Evolutionary conservation across 768 basidiomycete species (phyloP).

Genomic region (Macrolepiota albuminosa): DNA sequence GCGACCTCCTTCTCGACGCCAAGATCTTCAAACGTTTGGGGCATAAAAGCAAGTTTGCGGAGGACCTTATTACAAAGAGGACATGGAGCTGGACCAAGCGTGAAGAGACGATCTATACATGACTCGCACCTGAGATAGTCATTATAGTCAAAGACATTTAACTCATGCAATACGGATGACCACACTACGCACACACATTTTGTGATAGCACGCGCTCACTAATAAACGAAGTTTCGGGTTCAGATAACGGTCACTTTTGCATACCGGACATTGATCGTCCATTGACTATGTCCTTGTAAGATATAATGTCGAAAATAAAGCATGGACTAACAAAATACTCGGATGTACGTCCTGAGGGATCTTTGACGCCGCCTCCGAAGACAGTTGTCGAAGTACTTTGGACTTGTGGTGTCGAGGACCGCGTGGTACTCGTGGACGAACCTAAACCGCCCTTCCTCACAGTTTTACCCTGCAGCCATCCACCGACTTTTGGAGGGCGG

Average conservation of each 20-base stretch:
- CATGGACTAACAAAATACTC: constrained; percentile 67
- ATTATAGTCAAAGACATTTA: background rate
- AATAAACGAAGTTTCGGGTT: constrained; percentile 92
- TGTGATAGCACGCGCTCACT: constrained; percentile 97
- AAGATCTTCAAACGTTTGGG: constrained; percentile 92
- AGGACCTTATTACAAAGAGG: constrained; percentile 87
- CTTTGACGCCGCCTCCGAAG: constrained; percentile 83
- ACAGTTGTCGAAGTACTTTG: constrained; percentile 71
- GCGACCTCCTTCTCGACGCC: constrained; percentile 93
- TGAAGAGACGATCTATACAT: constrained; percentile 95
- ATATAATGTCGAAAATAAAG: background rate
- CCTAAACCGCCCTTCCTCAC: constrained; percentile 57
- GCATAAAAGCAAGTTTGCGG: constrained; percentile 90
- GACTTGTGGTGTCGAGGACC: constrained; percentile 61
- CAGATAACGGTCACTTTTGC: constrained; percentile 93
- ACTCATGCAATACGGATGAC: background rate
- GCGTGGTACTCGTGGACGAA: constrained; percentile 43
- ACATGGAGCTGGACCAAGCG: constrained; percentile 93
- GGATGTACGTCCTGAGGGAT: constrained; percentile 74
- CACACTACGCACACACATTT: constrained; percentile 65
- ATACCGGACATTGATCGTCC: constrained; percentile 95
- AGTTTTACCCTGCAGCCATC: constrained; percentile 73
- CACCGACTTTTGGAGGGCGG: constrained; percentile 29
- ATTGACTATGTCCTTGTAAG: constrained; percentile 47
- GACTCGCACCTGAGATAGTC: constrained; percentile 80